phyloP scores from a whole-genome alignment of 2,329 filamentous ascomycete genomes.

The Botrytis fragariae region DNA sequence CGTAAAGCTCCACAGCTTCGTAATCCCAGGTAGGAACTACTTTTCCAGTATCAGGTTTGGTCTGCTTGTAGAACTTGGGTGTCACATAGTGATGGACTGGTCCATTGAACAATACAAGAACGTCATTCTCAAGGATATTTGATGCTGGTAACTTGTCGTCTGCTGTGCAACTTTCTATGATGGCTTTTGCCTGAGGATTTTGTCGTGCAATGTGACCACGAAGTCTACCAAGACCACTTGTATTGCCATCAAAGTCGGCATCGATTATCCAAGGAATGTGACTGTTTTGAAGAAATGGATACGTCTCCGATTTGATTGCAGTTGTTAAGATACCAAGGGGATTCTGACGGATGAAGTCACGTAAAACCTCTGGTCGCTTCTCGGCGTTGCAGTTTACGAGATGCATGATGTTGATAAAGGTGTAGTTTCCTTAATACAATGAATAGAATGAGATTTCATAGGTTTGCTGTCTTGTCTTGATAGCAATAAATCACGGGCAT shows the following conservation, averaged over 20 bases:
- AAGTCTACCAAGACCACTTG: constrained; percentile 39
- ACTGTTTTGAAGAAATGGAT: constrained; percentile 12
- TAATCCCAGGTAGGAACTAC: constrained; percentile 73
- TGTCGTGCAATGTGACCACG: constrained; percentile 60
- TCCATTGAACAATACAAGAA: constrained; percentile 61
- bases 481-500: neutral
- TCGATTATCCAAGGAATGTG: constrained; percentile 5
- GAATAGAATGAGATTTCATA: no score
- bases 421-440: neutral
- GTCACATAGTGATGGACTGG: constrained; percentile 63
- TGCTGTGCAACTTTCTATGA: constrained; percentile 48
- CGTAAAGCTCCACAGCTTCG: constrained; percentile 62
- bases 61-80: constrained; percentile 65
- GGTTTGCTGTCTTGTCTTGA: no score
- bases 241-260: neutral
- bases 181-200: constrained; percentile 62
- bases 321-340: constrained; percentile 63
- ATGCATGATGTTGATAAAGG: neutral
- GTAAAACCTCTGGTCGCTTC: constrained; percentile 40
- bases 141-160: constrained; percentile 17
- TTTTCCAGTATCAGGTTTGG: constrained; percentile 62
- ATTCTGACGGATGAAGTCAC: constrained; percentile 56
- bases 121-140: constrained; percentile 49
- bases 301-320: constrained; percentile 44
- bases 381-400: constrained; percentile 3